Percentiles rank a stretch among this genome's conserved stretches.
phyloP scores from a whole-genome alignment of 75 land plant species.

The Pinus tabuliformis region DNA sequence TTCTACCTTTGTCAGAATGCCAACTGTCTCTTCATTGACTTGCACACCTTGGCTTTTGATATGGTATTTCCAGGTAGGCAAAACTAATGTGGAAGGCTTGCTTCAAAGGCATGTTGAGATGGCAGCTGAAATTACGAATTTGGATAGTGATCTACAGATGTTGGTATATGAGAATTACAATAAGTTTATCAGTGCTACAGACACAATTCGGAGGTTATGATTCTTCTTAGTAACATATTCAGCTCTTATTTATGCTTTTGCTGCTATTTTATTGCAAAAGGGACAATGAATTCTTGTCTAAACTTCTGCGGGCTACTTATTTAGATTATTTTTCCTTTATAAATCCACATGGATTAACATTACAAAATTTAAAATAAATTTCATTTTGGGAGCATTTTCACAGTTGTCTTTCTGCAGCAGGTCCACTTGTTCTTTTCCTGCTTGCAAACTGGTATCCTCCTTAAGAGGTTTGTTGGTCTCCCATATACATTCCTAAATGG shows the following conservation, averaged over 20 bases:
- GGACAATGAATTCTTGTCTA: neutral
- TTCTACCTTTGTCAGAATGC: neutral
- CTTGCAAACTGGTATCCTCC: too few species aligned
- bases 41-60: neutral
- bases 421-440: too few species aligned
- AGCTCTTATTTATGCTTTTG: neutral
- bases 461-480: too few species aligned
- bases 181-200: slow-evolving; percentile 98
- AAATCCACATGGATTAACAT: neutral
- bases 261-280: neutral
- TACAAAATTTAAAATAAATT: neutral
- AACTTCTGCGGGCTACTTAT: neutral
- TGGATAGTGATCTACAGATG: slow-evolving; percentile 97
- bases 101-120: slow-evolving; percentile 93
- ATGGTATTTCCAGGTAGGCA: slow-evolving; percentile 47
- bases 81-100: slow-evolving; percentile 74
- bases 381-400: too few species aligned
- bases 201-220: slow-evolving; percentile 83
- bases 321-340: neutral
- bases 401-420: too few species aligned
- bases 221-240: too few species aligned
- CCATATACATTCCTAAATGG: too few species aligned
- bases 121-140: slow-evolving; percentile 98
- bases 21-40: neutral
- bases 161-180: slow-evolving; percentile 98